Evolutionary conservation across 805 yeast species (phyloP), one percentile per base, ranked within the genome.

Genomic region (Cyberlindnera subsufficiens): DNA sequence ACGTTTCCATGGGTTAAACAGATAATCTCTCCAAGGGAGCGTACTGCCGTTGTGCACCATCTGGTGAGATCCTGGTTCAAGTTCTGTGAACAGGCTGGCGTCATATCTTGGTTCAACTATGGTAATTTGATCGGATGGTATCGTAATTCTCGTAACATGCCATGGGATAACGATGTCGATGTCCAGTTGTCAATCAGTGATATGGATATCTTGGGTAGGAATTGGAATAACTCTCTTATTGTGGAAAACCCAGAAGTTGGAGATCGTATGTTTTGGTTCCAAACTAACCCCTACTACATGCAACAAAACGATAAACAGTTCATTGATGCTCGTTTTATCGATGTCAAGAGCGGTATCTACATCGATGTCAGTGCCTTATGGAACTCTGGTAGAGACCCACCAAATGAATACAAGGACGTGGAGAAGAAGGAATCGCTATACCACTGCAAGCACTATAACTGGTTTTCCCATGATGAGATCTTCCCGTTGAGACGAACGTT

Each of bases 91-190:
- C 62, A 66, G 13, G 61, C 69, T 17, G 72, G 69, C 2, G 42
- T 55, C 34, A 49, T 80, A 6, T 71, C 82, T 0, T 81, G 86
- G 84, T 67, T 80, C 30, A 76, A 81, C 5, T 83, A 79, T 58
- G 86, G 86, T 3, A 65, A 83, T 9, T 63, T 80, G 44, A 66
- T 80, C 22, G 80, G 82, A 7, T 80, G 80, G 75, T 72, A 74
- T 50, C 78, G 77, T 71, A 77, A 75, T 54, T 83, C 82, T 1
- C 56, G 75, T 45, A 62, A 68, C 5, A 64, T 80, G 48, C 80
- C 81, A 7, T 80, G 82, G 82, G 86, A 79, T 56, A 65, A 67
- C 36, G 84, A 79, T 52, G 60, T 76, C 30, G 85, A 80, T 61
- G 81, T 77, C n/a, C 82, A 78, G 52, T 62, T 79, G 54, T 73